Evolutionary conservation across 2,329 filamentous ascomycete species (phyloP), one percentile per base, ranked within the genome.

Genomic region (Lachnellula occidentalis): DNA sequence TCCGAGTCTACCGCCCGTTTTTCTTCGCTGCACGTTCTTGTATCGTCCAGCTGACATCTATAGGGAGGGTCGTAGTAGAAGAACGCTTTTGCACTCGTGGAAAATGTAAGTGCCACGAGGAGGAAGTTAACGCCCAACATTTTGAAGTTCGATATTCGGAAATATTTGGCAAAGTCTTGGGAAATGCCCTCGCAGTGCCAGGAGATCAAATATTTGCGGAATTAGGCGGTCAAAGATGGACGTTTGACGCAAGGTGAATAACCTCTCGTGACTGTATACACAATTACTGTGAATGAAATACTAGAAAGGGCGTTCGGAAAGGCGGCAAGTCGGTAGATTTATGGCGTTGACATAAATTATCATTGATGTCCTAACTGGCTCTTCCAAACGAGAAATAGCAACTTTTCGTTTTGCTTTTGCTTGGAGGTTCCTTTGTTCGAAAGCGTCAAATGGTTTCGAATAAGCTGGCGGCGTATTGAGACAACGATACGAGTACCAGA

Each of bases 41-140:
- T 45, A 17, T 52, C 45, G 27, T 61, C 56, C 9, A 61, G 54
- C 4, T 56, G 43, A 48, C 64, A 67, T 53, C 56, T 52, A 47
- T 63, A 66, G 14, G 53, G 51, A 6, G 66, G 66, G 24, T 59
- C 55, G 24, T 55, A 68, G 14, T 56, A 56, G 50, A 55, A 68
- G 50, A 64, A 67, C 15, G 67, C 65, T 4, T 56, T 46, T 21
- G 61, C 55, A 34, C 46, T 50, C 21, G 58, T 55, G 45, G 54
- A 45, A n/a, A 66, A 52, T 3, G 57, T 48, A 11, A 56, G 46
- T 24, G 57, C 41, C 17, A 45, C 45, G 14, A 60, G 24, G 12
- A 63, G 41, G 22, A 39, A 22, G 37, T 50, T 60, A 24, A 51
- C 42, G 46, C 62, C 41, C 24, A 60, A 53, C 65, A 65, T 66